These are phyloP conservation scores for Capniomyces stellatus DNA, from an alignment of 371 early-diverging fungal genomes.

Conservation along the genomic window DNA sequence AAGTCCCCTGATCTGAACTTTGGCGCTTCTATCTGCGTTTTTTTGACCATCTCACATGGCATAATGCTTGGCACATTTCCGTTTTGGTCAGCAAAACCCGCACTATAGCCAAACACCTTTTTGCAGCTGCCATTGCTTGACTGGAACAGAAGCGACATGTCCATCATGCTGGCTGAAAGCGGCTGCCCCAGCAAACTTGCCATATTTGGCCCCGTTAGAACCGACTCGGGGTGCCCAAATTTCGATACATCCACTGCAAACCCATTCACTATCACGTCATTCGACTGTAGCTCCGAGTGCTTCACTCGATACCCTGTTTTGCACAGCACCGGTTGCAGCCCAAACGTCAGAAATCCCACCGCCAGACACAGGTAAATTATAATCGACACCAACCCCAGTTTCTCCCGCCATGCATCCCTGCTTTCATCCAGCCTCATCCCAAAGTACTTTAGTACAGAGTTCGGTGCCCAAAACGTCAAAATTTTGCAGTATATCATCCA, in stretches of 20 bases:
- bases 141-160: constrained; percentile 62
- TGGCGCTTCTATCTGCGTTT: constrained; percentile 7
- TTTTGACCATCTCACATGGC: constrained; percentile 41
- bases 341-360: constrained; percentile 45
- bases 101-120: constrained; percentile 28
- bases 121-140: constrained; percentile 38
- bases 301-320: constrained; percentile 15
- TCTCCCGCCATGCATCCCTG: constrained; percentile 54
- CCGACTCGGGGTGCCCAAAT: constrained; percentile 28
- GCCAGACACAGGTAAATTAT: constrained; percentile 35
- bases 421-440: constrained; percentile 13
- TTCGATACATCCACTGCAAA: constrained; percentile 35
- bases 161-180: constrained; percentile 47
- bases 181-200: constrained; percentile 40
- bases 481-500: constrained; percentile 57
- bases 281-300: constrained; percentile 22
- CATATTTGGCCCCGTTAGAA: constrained; percentile 16
- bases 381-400: constrained; percentile 50
- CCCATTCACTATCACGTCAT: constrained; percentile 36
- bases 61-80: constrained; percentile 42
- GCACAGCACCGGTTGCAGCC: constrained; percentile 33
- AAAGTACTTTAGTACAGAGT: constrained; percentile 34
- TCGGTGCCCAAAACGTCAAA: constrained; percentile 62
- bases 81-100: constrained; percentile 13
- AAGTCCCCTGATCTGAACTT: constrained; percentile 28